Percentiles rank a stretch among this genome's conserved stretches.
phyloP scores from a whole-genome alignment of 139 green algal species.

The Haematococcus sp. region DNA sequence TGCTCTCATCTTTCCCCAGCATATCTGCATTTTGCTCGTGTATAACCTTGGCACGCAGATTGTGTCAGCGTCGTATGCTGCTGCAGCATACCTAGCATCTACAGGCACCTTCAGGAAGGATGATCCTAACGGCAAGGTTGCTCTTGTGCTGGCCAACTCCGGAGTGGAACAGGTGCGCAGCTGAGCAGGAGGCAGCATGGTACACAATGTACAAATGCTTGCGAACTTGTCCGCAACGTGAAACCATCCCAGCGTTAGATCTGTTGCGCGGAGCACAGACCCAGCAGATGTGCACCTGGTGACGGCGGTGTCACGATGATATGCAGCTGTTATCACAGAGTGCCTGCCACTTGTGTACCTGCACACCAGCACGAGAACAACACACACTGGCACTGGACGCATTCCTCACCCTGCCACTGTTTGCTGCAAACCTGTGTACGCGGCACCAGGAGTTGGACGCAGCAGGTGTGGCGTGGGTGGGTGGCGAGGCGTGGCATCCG shows the following conservation, averaged over 20 bases:
- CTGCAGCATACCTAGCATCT: constrained; percentile 59
- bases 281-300: no score
- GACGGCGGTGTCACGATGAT: no score
- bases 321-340: no score
- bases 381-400: neutral
- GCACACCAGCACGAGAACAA: neutral
- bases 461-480: constrained; percentile 26
- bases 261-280: no score
- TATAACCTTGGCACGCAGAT: constrained; percentile 32
- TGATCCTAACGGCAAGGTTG: constrained; percentile 21
- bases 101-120: constrained; percentile 37
- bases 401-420: no score
- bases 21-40: no score
- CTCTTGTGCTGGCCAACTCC: constrained; percentile 44
- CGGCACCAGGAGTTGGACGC: constrained; percentile 1
- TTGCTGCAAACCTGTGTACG: no score
- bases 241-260: no score
- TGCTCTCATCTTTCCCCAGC: no score
- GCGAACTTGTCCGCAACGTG: no score
- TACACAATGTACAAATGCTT: no score
- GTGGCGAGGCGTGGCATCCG: constrained; percentile 18
- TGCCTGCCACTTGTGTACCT: neutral
- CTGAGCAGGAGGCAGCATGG: no score
- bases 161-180: constrained; percentile 40
- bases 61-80: constrained; percentile 60